phyloP scores from a whole-genome alignment of 768 basidiomycete genomes.

The Cystobasidium tubakii region DNA sequence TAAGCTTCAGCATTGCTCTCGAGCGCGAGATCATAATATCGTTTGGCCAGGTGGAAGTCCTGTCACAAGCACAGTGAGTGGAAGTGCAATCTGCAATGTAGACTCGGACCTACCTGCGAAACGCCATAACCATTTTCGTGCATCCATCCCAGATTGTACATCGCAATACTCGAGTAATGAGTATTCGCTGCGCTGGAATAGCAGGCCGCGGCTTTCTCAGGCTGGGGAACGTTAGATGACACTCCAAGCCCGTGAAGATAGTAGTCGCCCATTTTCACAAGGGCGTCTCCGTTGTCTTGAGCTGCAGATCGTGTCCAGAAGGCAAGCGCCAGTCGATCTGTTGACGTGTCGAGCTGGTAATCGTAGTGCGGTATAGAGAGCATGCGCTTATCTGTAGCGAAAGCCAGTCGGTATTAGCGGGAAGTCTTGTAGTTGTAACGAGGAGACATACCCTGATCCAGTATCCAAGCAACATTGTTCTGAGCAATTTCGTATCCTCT shows the following conservation, averaged over 20 bases:
- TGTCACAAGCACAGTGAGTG: conserved; percentile 46
- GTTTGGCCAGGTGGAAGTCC: conserved; percentile 95
- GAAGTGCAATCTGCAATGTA: not conserved
- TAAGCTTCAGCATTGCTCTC: conserved; percentile 86
- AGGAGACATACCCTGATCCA: conserved; percentile 71
- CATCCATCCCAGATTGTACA: conserved; percentile 99
- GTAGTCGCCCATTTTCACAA: conserved; percentile 97
- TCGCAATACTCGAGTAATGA: conserved; percentile 82
- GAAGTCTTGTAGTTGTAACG: not conserved
- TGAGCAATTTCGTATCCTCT: conserved; percentile 85
- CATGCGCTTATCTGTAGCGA: conserved; percentile 41
- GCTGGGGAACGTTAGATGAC: conserved; percentile 58
- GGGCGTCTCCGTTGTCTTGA: conserved; percentile 89
- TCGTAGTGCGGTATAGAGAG: conserved; percentile 36
- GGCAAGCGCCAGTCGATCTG: conserved; percentile 73
- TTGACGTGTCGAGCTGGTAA: conserved; percentile 55
- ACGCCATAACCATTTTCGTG: conserved; percentile 94
- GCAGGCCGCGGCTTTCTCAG: conserved; percentile 83
- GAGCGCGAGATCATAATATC: conserved; percentile 83
- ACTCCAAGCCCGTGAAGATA: conserved; percentile 84
- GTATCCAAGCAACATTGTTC: conserved; percentile 84
- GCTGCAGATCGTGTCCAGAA: conserved; percentile 92
- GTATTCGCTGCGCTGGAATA: conserved; percentile 93
- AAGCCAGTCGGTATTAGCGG: not conserved
- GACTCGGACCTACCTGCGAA: conserved; percentile 58